Conservation (phyloP, 1,284 basidiomycete genomes). For the Leccinum solheimii region DNA sequence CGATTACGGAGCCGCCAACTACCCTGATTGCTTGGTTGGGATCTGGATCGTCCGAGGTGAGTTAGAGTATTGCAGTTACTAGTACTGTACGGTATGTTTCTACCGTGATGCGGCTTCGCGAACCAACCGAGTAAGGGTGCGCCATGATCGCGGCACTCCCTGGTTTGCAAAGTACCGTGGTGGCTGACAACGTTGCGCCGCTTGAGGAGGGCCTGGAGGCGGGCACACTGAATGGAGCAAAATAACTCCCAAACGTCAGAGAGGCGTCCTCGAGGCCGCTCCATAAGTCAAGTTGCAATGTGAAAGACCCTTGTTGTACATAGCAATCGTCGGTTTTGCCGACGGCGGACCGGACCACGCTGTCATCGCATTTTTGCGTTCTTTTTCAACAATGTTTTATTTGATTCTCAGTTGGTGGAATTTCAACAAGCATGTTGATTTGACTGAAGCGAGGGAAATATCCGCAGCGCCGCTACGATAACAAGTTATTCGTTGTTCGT, state of each 20-base stretch:
- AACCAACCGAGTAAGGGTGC: slow-evolving; percentile 5
- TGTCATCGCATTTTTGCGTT: slow-evolving; percentile 19
- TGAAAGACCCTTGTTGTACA: slow-evolving; percentile 9
- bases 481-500: too few relatives aligned
- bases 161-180: not conserved
- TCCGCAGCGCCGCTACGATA: not conserved
- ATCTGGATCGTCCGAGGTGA: not conserved
- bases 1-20: not conserved
- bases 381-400: not conserved
- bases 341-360: slow-evolving; percentile 13
- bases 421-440: not conserved
- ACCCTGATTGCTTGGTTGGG: not conserved
- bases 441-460: slow-evolving; percentile 8
- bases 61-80: not conserved
- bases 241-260: slow-evolving; percentile 14
- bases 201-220: not conserved
- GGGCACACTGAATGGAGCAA: slow-evolving; percentile 13
- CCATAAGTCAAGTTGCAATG: slow-evolving; percentile 3
- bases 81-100: not conserved
- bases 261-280: slow-evolving; percentile 30
- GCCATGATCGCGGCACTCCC: slow-evolving; percentile 3
- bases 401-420: slow-evolving; percentile 2
- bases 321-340: slow-evolving; percentile 20
- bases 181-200: not conserved
- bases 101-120: slow-evolving; percentile 1